A percentile compares a stretch with the other conserved stretches of the same genome.
These are phyloP conservation scores for Cylindrodendrum hubeiense DNA, from an alignment of 2,329 filamentous ascomycete species.

Conservation along the genomic window DNA sequence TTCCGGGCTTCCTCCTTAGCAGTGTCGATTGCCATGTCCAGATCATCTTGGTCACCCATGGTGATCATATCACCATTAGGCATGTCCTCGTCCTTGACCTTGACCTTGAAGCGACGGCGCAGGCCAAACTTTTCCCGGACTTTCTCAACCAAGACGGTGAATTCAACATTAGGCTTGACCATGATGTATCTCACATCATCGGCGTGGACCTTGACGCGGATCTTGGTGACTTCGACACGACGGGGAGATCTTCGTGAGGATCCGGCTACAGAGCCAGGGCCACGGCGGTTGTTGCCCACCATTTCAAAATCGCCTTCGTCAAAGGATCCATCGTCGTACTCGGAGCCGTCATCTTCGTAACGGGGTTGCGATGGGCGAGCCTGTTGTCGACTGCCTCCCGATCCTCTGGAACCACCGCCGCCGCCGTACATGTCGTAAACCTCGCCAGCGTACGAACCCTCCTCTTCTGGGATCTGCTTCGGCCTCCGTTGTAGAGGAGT, in stretches of 20 bases:
- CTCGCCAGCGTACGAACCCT: conserved; percentile 76
- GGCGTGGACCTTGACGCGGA: conserved; percentile 92
- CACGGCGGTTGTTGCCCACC: conserved; percentile 67
- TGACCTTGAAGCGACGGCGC: conserved; percentile 84
- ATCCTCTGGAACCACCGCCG: conserved; percentile 48
- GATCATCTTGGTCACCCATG: conserved; percentile 94
- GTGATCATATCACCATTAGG: conserved; percentile 92
- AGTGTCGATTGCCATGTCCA: conserved; percentile 85
- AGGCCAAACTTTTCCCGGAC: conserved; percentile 91
- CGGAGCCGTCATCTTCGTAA: conserved; percentile 85
- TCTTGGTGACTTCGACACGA: conserved; percentile 77
- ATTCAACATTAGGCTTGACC: conserved; percentile 79
- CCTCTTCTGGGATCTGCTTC: conserved; percentile 61
- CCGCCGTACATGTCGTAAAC: conserved; percentile 74
- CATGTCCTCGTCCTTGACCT: conserved; percentile 84
- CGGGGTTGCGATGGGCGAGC: conserved; percentile 60
- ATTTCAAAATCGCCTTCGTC: conserved; percentile 87
- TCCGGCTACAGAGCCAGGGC: conserved; percentile 60
- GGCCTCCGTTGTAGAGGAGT: conserved; percentile 46
- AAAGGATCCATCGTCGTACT: conserved; percentile 74
- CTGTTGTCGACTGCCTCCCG: conserved; percentile 52
- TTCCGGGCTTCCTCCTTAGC: conserved; percentile 77
- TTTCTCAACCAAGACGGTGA: conserved; percentile 80
- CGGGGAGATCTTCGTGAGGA: conserved; percentile 65
- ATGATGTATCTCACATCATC: conserved; percentile 95